A percentile compares a stretch with the other conserved stretches of the same genome.
These are phyloP conservation scores for Babesia gibsoni DNA, from an alignment of 169 alveolate genomes.

Conservation along the genomic window DNA sequence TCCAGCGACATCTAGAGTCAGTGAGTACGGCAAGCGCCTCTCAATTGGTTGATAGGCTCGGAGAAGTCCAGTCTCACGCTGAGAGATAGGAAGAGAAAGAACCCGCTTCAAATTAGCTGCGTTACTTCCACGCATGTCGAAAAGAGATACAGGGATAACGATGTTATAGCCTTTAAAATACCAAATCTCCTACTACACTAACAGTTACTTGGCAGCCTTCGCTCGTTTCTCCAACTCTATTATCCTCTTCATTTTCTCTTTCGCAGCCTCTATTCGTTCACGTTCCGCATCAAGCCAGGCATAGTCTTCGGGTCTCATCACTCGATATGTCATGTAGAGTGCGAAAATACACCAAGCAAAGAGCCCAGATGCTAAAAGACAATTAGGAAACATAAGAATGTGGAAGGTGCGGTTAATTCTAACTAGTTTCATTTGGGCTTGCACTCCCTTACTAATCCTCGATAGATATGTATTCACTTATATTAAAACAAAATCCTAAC, in stretches of 20 bases:
- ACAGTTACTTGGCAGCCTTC: too few species aligned
- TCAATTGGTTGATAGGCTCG: too few species aligned
- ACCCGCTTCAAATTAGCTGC: constrained; percentile 16
- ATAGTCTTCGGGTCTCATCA: constrained; percentile 74
- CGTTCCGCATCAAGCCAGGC: constrained; percentile 78
- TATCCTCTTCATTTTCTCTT: constrained; percentile 57
- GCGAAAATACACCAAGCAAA: constrained; percentile 73
- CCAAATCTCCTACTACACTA: too few species aligned
- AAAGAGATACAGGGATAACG: too few species aligned
- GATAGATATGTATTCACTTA: too few species aligned
- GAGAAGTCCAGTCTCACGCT: constrained; percentile 10
- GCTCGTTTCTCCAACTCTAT: constrained; percentile 25
- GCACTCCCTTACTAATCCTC: too few species aligned
- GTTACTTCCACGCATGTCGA: constrained; percentile 37
- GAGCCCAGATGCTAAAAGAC: constrained; percentile 62
- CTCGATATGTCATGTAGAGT: constrained; percentile 59
- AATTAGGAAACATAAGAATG: neutral
- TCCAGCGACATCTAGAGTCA: too few species aligned
- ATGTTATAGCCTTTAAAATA: too few species aligned
- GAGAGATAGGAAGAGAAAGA: constrained; percentile 11
- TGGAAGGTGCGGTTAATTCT: neutral
- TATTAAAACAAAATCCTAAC: neutral
- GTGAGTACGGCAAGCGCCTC: too few species aligned
- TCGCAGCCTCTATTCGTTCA: constrained; percentile 73
- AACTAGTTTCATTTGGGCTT: neutral